Evolutionary conservation across 306 rosid genomes (phyloP), one percentile per base, ranked within the genome.

Genomic region (Vigna unguiculata): DNA sequence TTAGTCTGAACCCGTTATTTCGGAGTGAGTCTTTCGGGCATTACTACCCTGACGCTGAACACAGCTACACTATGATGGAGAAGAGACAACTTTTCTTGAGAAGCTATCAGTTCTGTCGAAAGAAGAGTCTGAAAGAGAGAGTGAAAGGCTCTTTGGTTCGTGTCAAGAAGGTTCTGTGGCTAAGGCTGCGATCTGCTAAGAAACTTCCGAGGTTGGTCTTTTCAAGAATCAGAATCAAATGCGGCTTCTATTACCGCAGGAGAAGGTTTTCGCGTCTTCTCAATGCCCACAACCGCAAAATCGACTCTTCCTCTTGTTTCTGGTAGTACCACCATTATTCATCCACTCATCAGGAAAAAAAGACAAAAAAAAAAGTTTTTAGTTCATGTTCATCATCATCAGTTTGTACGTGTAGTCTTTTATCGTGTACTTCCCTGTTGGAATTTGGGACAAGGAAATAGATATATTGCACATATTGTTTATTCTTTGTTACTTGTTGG

Each of bases 41-140:
- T 78, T 71, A 75, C 80, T 20, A 51, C 69, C 61, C 74, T 65
- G 34, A 19, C 48, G 66, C 48, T 16, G 82, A 90, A 9, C 87
- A 81, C 25, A 77, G 70, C 68, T 61, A 79, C 71, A 61, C 77
- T 53, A 83, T 88, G 90, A 86, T 87, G 85, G 96, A 91, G 81
- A 93, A 91, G 90, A 84, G 98, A 62, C 98, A 90, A 60, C 21
- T 90, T 2, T 93, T 90, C 32, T 84, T 91, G 5, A 90, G 93
- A 82, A 93, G 98, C 88, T 93, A 93, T 72, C 91, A 90, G 77
- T 93, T 93, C 83, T 47, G 84, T 79, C 61, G 93, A 55, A 91
- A 86, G 77, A 85, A 80, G 85, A 91, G 74, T 22, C 12, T 93
- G 2, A 2, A 71, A 0, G 88, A 87, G 75, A 91, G 86, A 68